These are phyloP conservation scores for Sequoiadendron giganteum DNA, from an alignment of 75 land plant species.

Conservation along the genomic window DNA sequence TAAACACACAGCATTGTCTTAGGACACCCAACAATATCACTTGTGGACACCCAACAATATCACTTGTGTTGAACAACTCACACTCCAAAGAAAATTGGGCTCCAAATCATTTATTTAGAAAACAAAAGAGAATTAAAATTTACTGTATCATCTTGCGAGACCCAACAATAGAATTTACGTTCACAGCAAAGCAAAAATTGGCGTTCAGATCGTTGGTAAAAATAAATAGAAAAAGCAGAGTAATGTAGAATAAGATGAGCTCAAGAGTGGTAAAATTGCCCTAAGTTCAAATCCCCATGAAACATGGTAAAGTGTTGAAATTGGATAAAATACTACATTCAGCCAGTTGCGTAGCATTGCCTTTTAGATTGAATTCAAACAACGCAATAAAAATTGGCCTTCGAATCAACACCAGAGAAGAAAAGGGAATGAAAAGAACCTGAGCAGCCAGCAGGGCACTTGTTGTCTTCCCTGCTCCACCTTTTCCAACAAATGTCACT, in stretches of 20 bases:
- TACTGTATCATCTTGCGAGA: neutral
- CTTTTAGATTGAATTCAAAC: neutral
- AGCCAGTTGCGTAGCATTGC: neutral
- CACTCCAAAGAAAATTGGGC: neutral
- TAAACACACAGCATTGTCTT: neutral
- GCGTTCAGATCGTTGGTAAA: no score
- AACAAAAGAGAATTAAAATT: neutral
- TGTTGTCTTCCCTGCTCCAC: slow-evolving; percentile 91
- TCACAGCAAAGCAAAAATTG: neutral
- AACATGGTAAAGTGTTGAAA: neutral
- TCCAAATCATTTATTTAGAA: no score
- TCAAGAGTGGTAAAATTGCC: no score
- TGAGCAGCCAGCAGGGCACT: slow-evolving; percentile 84
- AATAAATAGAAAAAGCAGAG: no score
- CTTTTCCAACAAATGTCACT: slow-evolving; percentile 91
- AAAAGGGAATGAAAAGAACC: slow-evolving; percentile 30
- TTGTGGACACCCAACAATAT: neutral
- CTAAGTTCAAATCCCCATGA: neutral
- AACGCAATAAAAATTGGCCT: neutral
- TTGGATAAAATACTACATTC: neutral
- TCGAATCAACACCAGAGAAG: neutral
- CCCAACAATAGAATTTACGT: neutral
- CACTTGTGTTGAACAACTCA: neutral
- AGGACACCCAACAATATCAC: neutral
- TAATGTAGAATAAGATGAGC: no score